Conservation (phyloP, 2,329 filamentous ascomycete species). For the Fusarium decemcellulare region DNA sequence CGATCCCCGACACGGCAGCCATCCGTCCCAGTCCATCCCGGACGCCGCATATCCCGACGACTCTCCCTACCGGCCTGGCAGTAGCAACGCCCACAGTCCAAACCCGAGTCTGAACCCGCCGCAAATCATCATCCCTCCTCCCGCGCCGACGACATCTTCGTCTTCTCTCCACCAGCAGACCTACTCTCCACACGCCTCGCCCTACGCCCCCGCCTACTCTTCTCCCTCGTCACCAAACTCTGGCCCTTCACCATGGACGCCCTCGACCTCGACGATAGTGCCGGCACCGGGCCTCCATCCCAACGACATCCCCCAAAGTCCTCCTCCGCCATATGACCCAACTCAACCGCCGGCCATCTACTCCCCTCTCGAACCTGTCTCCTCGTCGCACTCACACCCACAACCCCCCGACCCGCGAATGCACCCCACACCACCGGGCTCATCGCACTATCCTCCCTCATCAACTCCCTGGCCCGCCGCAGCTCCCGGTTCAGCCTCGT, state of each 20-base stretch:
- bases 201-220: slow-evolving; percentile 27
- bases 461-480: slow-evolving; percentile 33
- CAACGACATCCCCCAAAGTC: slow-evolving; percentile 37
- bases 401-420: slow-evolving; percentile 5
- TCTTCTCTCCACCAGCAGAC: slow-evolving; percentile 14
- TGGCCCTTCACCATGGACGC: slow-evolving; percentile 32
- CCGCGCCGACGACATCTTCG: slow-evolving; percentile 20
- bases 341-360: slow-evolving; percentile 45
- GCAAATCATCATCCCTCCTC: slow-evolving; percentile 13
- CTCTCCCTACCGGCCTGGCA: slow-evolving; percentile 44
- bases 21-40: slow-evolving; percentile 50
- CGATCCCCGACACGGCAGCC: slow-evolving; percentile 32
- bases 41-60: slow-evolving; percentile 51
- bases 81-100: slow-evolving; percentile 7
- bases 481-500: slow-evolving; percentile 2
- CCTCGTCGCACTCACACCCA: slow-evolving; percentile 19
- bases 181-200: slow-evolving; percentile 27
- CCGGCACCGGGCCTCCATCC: slow-evolving; percentile 4
- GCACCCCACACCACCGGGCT: slow-evolving; percentile 11
- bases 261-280: neutral
- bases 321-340: slow-evolving; percentile 49
- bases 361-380: slow-evolving; percentile 35
- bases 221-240: slow-evolving; percentile 13
- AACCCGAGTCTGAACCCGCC: slow-evolving; percentile 11
- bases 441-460: slow-evolving; percentile 34